Base-by-base conservation (phyloP, 106 monocot genomes). In the Acanthochlamys bracteata region DNA sequence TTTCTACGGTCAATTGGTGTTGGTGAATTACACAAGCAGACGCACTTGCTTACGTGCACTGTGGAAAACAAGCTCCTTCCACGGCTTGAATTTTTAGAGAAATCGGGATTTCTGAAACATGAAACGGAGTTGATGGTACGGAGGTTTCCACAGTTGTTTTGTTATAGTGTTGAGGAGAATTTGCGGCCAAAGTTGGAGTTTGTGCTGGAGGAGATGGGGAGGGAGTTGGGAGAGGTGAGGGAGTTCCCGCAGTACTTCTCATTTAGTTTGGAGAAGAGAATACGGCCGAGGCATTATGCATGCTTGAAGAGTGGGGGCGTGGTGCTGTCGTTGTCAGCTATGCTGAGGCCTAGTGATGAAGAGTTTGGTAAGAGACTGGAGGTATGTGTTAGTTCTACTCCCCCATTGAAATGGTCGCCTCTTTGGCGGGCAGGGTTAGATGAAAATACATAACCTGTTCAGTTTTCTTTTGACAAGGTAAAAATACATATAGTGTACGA, bases 211-310 rank as follows among this genome's bases (percentile, higher is more conserved):
- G 76, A 72, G 24, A 96, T 91, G 96, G 69, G 78, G 55, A 81
- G 87, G 43, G 85, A 76, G 53, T 14, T 85, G 22, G 42, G 13
- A 7, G 95, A 96, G 71, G 59, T 80, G 63, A 76, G 66, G 64
- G 73, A 70, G 19, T 96, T 96, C 60, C 96, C 90, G 0, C 86
- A 88, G 69, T 96, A 81, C 68, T 91, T 96, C 71, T 90, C 90
- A 4, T 96, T 79, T 69, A 88, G 88, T 41, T 55, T 90, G 43
- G 78, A 78, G 61, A 74, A 73, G 58, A 84, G 79, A 67, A 96
- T 96, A 23, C 72, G 65, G 67, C 84, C 74, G 25, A 61, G 96
- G 57, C 78, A 91, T 39, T 17, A 27, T 68, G 15, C 53, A 1
- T 95, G 94, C 47, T 22, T 66, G 64, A 79, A 79, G 69, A 69